Base-by-base conservation (phyloP, 192 early-diverging fungal species). In the Pilobolus umbonatus region DNA sequence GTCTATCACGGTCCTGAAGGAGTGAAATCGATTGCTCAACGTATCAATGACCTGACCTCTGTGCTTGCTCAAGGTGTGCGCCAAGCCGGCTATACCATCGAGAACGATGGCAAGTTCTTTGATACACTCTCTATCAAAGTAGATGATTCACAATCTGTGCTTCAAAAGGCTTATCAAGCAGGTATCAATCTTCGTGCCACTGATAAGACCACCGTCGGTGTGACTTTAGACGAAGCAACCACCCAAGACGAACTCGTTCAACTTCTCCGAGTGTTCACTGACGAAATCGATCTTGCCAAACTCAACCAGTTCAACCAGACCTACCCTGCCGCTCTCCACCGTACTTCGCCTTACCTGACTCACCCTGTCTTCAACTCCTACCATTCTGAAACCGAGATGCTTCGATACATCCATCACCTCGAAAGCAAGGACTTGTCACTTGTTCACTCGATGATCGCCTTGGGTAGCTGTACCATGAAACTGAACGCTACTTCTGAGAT, bases 391-490 rank as follows among this genome's bases (percentile, higher is more conserved):
- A 99, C 97, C 14, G 93, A 97, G 68, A 94, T 99, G 89, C 80
- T 99, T 51, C 87, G 97, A 53, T 99, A 99, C 80, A 89, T 99
- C 56, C 80, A 85, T 55, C 84, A 92, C 61, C 82, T 99, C 29
- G 92, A 96, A 78, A 89, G 84, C 82, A 98, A 96, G 84, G 97
- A 99, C 79, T 78, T 99, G 74, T 96, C 93, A n/a, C 77, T 99
- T 49, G 90, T 88, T 50, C 89, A 99, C 74, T 94, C 97, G 40
- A 99, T 99, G 97, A 99, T 99, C 60, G 92, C 97, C 45, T 81
- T 99, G 24, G 97, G 97, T 30, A 92, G 89, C 39, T 99, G 97
- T 82, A 99, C 97, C 57, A 99, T 99, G 97, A 98, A 99, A 85
- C 81, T 99, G 15, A 99, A 99, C 63, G 95, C 95, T 44, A 98